These are phyloP conservation scores for Orbilia quercus DNA, from an alignment of 2,329 filamentous ascomycete species.

Conservation along the genomic window DNA sequence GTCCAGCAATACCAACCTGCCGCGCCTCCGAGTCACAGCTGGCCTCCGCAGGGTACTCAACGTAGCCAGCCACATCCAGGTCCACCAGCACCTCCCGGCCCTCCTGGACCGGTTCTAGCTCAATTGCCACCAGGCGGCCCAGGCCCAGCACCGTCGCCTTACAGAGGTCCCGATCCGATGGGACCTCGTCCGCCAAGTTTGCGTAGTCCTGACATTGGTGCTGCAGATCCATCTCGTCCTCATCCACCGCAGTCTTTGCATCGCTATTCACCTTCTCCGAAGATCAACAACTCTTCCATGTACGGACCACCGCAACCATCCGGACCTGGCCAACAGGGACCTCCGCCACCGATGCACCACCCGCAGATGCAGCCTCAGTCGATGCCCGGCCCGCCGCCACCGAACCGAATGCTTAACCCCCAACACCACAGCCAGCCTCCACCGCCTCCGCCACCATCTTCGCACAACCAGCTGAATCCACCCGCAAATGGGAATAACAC, in stretches of 20 bases:
- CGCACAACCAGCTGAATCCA: constrained; percentile 63
- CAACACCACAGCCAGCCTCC: constrained; percentile 61
- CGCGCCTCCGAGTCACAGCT: constrained; percentile 74
- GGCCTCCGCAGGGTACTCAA: constrained; percentile 78
- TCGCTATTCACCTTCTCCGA: constrained; percentile 59
- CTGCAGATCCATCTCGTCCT: constrained; percentile 60
- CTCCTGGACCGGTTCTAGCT: constrained; percentile 65
- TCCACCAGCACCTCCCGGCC: constrained; percentile 60
- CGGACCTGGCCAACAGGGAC: constrained; percentile 60
- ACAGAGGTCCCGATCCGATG: constrained; percentile 61
- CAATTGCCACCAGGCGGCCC: constrained; percentile 59
- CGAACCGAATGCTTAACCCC: constrained; percentile 63
- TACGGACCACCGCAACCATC: constrained; percentile 70
- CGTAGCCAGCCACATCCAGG: constrained; percentile 70
- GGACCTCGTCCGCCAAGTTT: constrained; percentile 59
- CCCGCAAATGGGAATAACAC: constrained; percentile 72
- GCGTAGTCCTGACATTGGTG: constrained; percentile 57
- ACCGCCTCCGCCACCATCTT: constrained; percentile 58
- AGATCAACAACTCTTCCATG: constrained; percentile 59
- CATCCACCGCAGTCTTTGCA: constrained; percentile 64
- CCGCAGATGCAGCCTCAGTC: constrained; percentile 64
- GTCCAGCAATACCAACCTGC: constrained; percentile 91
- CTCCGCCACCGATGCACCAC: constrained; percentile 63
- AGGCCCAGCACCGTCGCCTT: constrained; percentile 58
- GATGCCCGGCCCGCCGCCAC: constrained; percentile 66